Percentiles rank a stretch among this genome's conserved stretches.
Evolutionary conservation across 352 stramenopile genomes (phyloP).

Genomic region (Ochromonadaceae sp.): DNA sequence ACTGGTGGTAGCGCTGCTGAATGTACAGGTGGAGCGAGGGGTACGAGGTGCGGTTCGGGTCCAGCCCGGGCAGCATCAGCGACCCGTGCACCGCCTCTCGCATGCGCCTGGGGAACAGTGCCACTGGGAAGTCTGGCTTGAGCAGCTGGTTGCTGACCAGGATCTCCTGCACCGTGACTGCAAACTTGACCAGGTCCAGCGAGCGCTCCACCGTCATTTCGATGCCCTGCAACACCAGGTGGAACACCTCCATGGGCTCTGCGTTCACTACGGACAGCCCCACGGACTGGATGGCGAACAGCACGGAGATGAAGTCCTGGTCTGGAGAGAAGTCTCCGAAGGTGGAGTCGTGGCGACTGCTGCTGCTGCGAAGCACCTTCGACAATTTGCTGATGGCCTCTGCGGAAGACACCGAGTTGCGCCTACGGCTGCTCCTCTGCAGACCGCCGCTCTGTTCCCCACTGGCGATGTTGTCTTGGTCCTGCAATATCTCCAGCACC

Average conservation of each 20-base stretch:
- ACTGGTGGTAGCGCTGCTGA: conserved; percentile 6
- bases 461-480: conserved; percentile 36
- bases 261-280: conserved; percentile 66
- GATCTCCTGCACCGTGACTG: conserved; percentile 57
- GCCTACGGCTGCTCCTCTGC: not conserved
- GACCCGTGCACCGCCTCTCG: conserved; percentile 39
- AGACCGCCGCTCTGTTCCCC: not conserved
- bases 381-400: not conserved
- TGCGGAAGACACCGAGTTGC: not conserved
- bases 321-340: too few relatives aligned
- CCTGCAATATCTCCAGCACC: conserved; percentile 69
- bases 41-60: not conserved
- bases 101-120: conserved; percentile 55
- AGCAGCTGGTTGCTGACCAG: conserved; percentile 64
- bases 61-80: not conserved
- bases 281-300: conserved; percentile 38
- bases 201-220: conserved; percentile 22
- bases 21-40: not conserved
- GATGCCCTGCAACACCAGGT: conserved; percentile 59
- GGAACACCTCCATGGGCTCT: conserved; percentile 58
- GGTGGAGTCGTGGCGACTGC: too few relatives aligned
- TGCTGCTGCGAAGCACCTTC: too few relatives aligned
- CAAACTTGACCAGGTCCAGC: conserved; percentile 56
- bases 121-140: conserved; percentile 58
- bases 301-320: conserved; percentile 40